phyloP scores from a whole-genome alignment of 345 rosid species.

The Populus davidiana region DNA sequence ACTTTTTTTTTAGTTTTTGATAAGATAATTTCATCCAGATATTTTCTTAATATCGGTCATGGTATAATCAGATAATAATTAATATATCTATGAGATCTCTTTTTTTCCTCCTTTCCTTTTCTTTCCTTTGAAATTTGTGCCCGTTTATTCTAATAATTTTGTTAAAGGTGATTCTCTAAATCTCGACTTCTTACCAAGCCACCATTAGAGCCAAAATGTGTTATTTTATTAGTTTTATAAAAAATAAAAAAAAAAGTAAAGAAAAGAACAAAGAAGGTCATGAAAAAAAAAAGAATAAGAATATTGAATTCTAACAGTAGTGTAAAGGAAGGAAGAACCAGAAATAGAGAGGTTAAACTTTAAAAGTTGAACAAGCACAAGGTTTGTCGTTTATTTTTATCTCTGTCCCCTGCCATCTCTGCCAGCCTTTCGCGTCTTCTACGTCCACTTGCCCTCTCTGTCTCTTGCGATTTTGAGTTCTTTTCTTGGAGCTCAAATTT shows the following conservation, averaged over 20 bases:
- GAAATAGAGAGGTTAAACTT: not conserved
- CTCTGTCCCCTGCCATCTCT: conserved; percentile 16
- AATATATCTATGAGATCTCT: too few relatives aligned
- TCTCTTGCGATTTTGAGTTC: conserved; percentile 5
- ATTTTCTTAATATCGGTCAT: too few relatives aligned
- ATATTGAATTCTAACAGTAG: not conserved
- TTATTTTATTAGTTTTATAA: too few relatives aligned
- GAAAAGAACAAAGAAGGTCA: not conserved
- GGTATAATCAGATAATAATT: too few relatives aligned
- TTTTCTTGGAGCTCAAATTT: conserved; percentile 18
- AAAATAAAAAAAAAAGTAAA: not conserved
- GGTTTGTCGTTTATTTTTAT: not conserved
- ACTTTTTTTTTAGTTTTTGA: too few relatives aligned
- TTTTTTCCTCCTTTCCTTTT: too few relatives aligned
- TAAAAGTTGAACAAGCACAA: not conserved
- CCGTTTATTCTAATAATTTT: too few relatives aligned
- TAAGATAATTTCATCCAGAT: too few relatives aligned
- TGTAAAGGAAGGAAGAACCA: not conserved
- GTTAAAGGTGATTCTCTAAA: too few relatives aligned
- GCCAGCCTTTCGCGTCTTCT: conserved; percentile 26
- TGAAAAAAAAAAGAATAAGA: not conserved
- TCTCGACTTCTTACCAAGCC: too few relatives aligned
- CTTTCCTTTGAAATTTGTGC: too few relatives aligned
- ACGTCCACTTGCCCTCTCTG: conserved; percentile 19
- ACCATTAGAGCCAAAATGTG: too few relatives aligned